Base-by-base conservation (phyloP, 495 filamentous ascomycete genomes). In the Evernia prunastri region DNA sequence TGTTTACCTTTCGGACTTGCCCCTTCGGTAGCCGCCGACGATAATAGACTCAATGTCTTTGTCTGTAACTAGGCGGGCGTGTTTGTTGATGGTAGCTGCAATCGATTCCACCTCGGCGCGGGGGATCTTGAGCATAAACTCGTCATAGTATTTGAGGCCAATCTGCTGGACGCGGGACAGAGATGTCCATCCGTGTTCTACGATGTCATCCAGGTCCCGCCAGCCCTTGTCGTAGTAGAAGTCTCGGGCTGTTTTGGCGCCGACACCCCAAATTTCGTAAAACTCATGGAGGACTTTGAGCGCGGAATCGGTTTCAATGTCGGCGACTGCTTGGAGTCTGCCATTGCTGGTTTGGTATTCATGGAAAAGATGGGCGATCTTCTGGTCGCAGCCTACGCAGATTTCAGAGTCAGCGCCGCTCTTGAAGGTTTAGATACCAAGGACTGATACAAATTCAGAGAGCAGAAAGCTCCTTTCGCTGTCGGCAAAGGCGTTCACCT, bases 91-190 rank as follows among this genome's bases (percentile, higher is more conserved):
- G 12, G 79, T 77, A 6, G 69, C 63, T 0, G 80, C 84, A 63
- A 97, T 96, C 1, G 70, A 63, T 68, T 91, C 87, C 4, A 91
- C 86, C 69, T 98, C 93, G 0, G 60, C 54, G 3, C 92, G 81
- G 2, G 91, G 81, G 23, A 98, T 89, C 39, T 81, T 82, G 27
- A 78, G 72, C 40, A 82, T 79, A 53, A 98, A 88, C 60, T 97
- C 94, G 42, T 71, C 89, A 72, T 92, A 96, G 72, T 86, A 97
- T 71, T 97, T 97, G n/a, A 97, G 73, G 1, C 94, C 94, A 56
- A 98, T 96, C 71, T 97, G 92, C 72, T 96, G 92, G 3, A 89
- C 88, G 20, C 92, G 82, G 0, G 79, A 86, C 0, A 97, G 79
- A 1, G 67, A 74, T 43, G 79, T 69, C 95, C 95, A 98, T 31